phyloP scores from a whole-genome alignment of 192 early-diverging fungal species.

The Podila verticillata region DNA sequence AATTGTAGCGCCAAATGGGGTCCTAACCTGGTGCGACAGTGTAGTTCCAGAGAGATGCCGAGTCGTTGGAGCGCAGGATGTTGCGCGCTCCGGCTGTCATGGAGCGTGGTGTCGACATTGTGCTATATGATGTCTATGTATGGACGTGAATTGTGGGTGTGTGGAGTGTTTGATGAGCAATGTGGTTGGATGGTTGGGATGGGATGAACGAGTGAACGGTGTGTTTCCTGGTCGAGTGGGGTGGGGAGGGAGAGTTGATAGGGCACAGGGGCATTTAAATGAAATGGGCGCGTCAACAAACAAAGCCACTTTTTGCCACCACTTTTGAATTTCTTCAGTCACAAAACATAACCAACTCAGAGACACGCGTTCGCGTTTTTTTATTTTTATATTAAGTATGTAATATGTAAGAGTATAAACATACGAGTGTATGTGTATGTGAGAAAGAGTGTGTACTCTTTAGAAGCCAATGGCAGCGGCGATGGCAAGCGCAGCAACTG shows the following conservation, averaged over 20 bases:
- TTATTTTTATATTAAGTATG: too few relatives aligned
- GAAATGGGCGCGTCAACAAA: conserved; percentile 1
- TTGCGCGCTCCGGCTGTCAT: conserved; percentile 92
- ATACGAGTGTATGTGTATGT: too few relatives aligned
- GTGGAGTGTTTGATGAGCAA: background rate
- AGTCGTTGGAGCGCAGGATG: conserved; percentile 92
- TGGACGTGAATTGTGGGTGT: background rate
- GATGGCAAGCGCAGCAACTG: background rate
- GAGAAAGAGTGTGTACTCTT: background rate
- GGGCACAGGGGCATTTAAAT: background rate
- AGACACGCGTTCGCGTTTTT: background rate
- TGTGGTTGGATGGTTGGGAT: background rate
- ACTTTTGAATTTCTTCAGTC: background rate
- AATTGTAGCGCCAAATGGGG: background rate
- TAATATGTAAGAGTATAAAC: too few relatives aligned
- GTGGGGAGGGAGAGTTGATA: too few relatives aligned
- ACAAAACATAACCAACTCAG: background rate
- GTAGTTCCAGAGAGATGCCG: conserved; percentile 94
- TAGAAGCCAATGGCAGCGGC: background rate
- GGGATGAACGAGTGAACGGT: background rate
- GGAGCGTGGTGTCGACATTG: conserved; percentile 77
- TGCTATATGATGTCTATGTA: background rate
- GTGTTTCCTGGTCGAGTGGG: background rate
- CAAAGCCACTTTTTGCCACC: conserved; percentile 3
- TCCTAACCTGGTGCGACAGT: conserved; percentile 82